These are phyloP conservation scores for Pseudogymnoascus sp. DNA, from an alignment of 2,329 filamentous ascomycete species.

Conservation along the genomic window DNA sequence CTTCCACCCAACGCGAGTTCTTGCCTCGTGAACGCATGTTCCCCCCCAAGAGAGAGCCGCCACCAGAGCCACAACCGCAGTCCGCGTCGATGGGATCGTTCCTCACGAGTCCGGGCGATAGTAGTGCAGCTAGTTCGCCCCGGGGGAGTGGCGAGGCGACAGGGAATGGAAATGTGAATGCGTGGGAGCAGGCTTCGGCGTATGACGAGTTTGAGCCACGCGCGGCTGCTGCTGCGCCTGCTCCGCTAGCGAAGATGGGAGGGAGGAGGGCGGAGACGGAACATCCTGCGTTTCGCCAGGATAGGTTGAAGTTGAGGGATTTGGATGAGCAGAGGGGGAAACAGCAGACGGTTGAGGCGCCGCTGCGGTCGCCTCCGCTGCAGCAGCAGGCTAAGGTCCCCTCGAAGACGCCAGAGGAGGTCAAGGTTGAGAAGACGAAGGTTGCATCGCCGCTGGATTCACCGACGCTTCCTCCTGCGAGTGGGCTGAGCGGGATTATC, in stretches of 20 bases:
- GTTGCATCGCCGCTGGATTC: slow-evolving; percentile 48
- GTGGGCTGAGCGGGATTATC: slow-evolving; percentile 72
- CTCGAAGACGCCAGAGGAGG: not conserved
- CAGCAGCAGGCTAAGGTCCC: not conserved
- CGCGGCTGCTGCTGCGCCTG: not conserved
- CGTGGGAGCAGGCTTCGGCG: slow-evolving; percentile 22
- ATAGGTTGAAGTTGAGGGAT: not conserved
- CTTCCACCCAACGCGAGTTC: slow-evolving; percentile 36
- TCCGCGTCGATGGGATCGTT: not conserved
- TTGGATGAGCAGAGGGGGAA: not conserved
- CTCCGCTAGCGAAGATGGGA: not conserved
- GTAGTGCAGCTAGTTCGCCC: not conserved
- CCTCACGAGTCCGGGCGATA: not conserved
- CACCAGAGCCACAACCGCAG: not conserved
- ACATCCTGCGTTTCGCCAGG: not conserved
- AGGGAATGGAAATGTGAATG: not conserved
- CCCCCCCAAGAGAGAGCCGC: not conserved
- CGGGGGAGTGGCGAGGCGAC: not conserved
- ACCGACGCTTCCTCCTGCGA: slow-evolving; percentile 68
- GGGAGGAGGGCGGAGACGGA: not conserved
- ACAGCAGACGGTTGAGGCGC: not conserved
- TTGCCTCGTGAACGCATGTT: slow-evolving; percentile 17
- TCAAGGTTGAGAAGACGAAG: not conserved
- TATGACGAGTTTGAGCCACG: not conserved
- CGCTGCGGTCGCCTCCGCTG: not conserved